Base-by-base conservation (phyloP, 768 basidiomycete genomes). In the Auricularia cornea region DNA sequence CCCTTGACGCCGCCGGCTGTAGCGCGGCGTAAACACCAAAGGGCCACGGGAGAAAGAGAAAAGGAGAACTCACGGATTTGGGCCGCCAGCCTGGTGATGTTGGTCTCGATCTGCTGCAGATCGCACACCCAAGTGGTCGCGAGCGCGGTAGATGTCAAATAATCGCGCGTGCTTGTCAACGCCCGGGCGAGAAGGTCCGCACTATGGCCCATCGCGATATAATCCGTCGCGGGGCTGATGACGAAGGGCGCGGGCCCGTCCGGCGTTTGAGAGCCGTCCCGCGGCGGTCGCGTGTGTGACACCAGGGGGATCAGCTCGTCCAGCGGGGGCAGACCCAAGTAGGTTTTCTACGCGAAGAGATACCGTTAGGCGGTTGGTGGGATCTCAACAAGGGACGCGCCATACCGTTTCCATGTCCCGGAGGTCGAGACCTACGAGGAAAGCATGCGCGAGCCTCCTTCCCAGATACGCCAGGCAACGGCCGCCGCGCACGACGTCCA, bases 21-120 rank as follows among this genome's bases (percentile, higher is more conserved):
- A 28, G 44, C 20, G 23, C 78, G 61, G 90, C 90, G 60, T 77
- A 81, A 16, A 80, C 78, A 69, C 87, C 86, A 10, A 89, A 90
- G 73, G 10, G 26, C 20, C 26, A 20, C 57, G 44, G 33, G 26
- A 11, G 8, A 59, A 5, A 75, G 75, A 18, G 65, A 68, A 51
- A 77, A 75, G n/a, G 88, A 72, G 41, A 78, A 72, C 65, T 84
- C 79, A 32, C 79, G 77, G 10, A 74, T 73, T n/a, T 75, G 78
- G 62, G 75, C 73, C 62, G 54, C 11, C 54, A 57, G 23, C 51
- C 59, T 28, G 61, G 62, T 59, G 38, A 64, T 63, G 8, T 44
- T 33, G 56, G 57, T 48, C 56, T 30, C 32, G 10, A 65, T 44
- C 3, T 59, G 61, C 44, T 12, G 38, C 20, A 40, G 56, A 51